These are phyloP conservation scores for Eucalyptus cladocalyx DNA, from an alignment of 345 rosid genomes.

Conservation along the genomic window DNA sequence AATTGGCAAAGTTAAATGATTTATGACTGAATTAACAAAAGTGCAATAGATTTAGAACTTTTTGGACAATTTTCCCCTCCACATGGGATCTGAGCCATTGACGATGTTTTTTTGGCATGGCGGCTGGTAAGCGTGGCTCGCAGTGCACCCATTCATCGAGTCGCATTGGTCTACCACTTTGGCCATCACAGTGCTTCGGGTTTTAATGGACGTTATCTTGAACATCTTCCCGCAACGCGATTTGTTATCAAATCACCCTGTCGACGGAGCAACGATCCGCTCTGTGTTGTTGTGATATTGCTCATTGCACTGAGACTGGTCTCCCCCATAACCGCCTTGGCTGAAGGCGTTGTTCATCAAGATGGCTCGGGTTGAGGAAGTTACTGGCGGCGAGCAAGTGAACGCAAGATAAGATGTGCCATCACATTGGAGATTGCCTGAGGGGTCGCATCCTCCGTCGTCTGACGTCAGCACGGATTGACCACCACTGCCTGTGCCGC, in stretches of 20 bases:
- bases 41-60: too few relatives aligned
- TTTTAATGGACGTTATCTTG: not conserved
- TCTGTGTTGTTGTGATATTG: constrained; percentile 1
- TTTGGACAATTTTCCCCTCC: too few relatives aligned
- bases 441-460: not conserved
- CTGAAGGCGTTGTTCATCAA: constrained; percentile 20
- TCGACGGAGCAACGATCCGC: constrained; percentile 16
- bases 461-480: not conserved
- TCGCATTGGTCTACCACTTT: constrained; percentile 36
- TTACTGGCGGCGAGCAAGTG: constrained; percentile 18
- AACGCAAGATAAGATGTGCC: not conserved
- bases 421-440: not conserved
- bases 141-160: constrained; percentile 13
- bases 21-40: too few relatives aligned
- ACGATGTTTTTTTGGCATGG: constrained; percentile 16
- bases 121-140: constrained; percentile 16
- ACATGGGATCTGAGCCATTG: constrained; percentile 28
- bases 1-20: too few relatives aligned
- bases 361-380: constrained; percentile 3
- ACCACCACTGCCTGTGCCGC: not conserved
- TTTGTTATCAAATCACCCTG: constrained; percentile 10
- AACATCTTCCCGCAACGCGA: constrained; percentile 17
- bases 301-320: constrained; percentile 8
- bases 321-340: constrained; percentile 21
- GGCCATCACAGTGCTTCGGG: constrained; percentile 4